A percentile compares a stretch with the other conserved stretches of the same genome.
phyloP scores from a whole-genome alignment of 768 basidiomycete genomes.

The Cystobasidium ongulense region DNA sequence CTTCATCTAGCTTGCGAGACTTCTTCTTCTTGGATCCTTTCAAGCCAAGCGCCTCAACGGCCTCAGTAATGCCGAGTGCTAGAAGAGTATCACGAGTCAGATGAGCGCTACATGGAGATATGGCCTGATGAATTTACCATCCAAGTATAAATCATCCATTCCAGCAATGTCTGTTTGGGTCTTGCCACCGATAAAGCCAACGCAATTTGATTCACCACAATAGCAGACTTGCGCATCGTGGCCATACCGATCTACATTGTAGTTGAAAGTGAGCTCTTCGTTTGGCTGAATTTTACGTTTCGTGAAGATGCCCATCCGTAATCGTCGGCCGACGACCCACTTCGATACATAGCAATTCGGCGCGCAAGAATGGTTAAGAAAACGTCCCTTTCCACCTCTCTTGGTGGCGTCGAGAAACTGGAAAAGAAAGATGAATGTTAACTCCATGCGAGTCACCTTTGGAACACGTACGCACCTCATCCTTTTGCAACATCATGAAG shows the following conservation, averaged over 20 bases:
- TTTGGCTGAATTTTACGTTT: conserved; percentile 51
- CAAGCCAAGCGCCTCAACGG: conserved; percentile 68
- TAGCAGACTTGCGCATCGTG: conserved; percentile 91
- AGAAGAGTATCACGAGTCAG: conserved; percentile 20
- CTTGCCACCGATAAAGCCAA: conserved; percentile 94
- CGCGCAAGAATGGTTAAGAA: conserved; percentile 94
- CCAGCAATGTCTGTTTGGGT: conserved; percentile 91
- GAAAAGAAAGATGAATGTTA: background rate
- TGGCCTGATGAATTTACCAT: conserved; percentile 54
- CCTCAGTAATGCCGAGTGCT: conserved; percentile 92
- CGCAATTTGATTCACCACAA: conserved; percentile 89
- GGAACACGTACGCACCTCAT: conserved; percentile 61
- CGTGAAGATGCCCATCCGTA: conserved; percentile 98
- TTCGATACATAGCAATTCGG: conserved; percentile 98
- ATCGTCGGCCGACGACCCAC: conserved; percentile 80
- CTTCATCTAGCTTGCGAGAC: conserved; percentile 85
- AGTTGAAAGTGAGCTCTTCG: conserved; percentile 70
- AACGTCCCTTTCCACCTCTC: conserved; percentile 88
- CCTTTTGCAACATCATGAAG: conserved; percentile 99
- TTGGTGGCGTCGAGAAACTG: conserved; percentile 98
- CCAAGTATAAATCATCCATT: conserved; percentile 90
- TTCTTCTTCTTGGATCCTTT: conserved; percentile 86
- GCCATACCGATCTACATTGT: conserved; percentile 98
- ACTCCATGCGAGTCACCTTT: background rate
- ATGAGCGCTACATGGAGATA: background rate